Evolutionary conservation across 805 yeast genomes (phyloP).

Genomic region (Cephaloascus fragrans): DNA sequence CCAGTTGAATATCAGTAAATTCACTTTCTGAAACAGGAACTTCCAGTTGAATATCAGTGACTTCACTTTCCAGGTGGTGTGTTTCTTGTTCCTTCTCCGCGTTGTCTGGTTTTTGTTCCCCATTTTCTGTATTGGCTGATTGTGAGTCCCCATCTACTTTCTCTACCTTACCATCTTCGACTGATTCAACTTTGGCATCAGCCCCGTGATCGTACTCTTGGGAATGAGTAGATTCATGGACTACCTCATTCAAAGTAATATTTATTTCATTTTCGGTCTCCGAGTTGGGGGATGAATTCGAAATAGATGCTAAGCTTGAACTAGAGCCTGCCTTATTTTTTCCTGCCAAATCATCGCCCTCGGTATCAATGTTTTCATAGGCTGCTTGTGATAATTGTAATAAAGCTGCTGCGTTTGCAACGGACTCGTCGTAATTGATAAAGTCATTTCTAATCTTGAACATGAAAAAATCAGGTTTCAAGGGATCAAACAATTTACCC

Average conservation of each 20-base stretch:
- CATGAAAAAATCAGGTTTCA: constrained; percentile 19
- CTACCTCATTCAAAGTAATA: too few species aligned
- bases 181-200: not conserved
- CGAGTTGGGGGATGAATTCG: too few species aligned
- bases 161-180: not conserved
- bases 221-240: too few species aligned
- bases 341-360: too few species aligned
- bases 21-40: too few species aligned
- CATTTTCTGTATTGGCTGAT: not conserved
- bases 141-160: not conserved
- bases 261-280: too few species aligned
- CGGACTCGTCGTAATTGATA: constrained; percentile 17
- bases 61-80: too few species aligned
- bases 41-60: too few species aligned
- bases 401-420: constrained; percentile 11
- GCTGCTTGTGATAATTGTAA: constrained; percentile 5
- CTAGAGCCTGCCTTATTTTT: too few species aligned
- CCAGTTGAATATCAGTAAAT: too few species aligned
- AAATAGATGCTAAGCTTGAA: too few species aligned
- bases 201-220: too few species aligned
- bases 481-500: constrained; percentile 17
- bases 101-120: not conserved
- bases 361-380: not conserved
- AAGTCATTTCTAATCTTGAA: constrained; percentile 11
- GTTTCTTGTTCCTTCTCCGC: not conserved